Evolutionary conservation across 2,329 filamentous ascomycete species (phyloP), one percentile per base, ranked within the genome.

Genomic region (Ramularia endophylla): DNA sequence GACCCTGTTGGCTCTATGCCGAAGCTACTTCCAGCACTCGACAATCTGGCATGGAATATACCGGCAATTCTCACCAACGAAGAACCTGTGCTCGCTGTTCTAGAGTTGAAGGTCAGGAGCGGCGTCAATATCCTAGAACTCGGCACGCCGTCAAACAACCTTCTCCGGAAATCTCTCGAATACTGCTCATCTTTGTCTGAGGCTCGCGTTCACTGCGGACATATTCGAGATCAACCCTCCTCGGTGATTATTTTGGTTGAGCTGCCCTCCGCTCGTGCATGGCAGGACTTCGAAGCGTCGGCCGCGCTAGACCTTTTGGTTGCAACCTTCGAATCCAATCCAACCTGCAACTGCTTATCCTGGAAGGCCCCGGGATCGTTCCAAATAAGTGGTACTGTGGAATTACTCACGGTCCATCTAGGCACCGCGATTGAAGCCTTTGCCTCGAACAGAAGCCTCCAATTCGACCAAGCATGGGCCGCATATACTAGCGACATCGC

Each of bases 101-200:
- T 35, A 20, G 32, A 35, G 18, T 35, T 35, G 32, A 35, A 35
- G 32, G 18, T 35, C 17, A 35, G 32, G n/a, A 35, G 32, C 32
- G 32, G 32, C 32, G 7, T 35, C 32, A 35, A 35, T 35, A 5
- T 35, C 32, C 32, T 35, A 18, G 32, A 35, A 19, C 32, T 16
- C 7, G 32, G 32, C 32, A 35, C 32, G 17, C 8, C 16, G 32
- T 7, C 13, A 35, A 35, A 35, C 32, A 35, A 35, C 18, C 32
- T 35, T 17, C 32, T 35, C 8, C 32, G 32, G 18, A 35, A 35
- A 20, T 8, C 32, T 35, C 32, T 35, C 19, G 32, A 35, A 35
- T 35, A 35, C 32, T 35, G 32, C 32, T 35, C 32, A n/a, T 35
- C 32, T 35, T 35, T 35, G 32, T 8, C 32, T 16, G 8, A 35